Conservation (phyloP, 768 basidiomycete genomes). For the Leucocoprinus birnbaumii region DNA sequence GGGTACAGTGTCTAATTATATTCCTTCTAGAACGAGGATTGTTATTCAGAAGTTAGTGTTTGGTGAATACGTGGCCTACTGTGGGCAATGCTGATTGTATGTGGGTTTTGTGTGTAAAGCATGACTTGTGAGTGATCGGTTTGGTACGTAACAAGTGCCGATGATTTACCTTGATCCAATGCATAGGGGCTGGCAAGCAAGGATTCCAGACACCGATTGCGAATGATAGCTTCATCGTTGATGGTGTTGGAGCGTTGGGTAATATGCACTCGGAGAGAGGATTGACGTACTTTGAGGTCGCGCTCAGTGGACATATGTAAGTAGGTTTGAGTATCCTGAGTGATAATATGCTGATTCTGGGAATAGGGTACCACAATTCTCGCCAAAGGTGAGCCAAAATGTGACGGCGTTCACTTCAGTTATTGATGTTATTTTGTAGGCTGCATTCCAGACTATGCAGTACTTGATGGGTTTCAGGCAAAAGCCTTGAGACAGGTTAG, state of each 20-base stretch:
- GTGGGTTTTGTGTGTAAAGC: slow-evolving; percentile 17
- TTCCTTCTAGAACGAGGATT: slow-evolving; percentile 44
- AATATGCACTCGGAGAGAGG: slow-evolving; percentile 65
- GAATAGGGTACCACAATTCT: slow-evolving; percentile 66
- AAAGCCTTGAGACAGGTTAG: slow-evolving; percentile 30
- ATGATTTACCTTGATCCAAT: slow-evolving; percentile 18
- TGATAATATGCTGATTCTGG: no score
- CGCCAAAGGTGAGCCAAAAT: slow-evolving; percentile 45
- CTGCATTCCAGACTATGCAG: slow-evolving; percentile 68
- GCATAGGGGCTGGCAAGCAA: slow-evolving; percentile 52
- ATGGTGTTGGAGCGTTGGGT: slow-evolving; percentile 67
- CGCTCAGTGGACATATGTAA: slow-evolving; percentile 76
- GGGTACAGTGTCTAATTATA: neutral
- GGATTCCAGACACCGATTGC: slow-evolving; percentile 71
- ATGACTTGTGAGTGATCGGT: slow-evolving; percentile 33
- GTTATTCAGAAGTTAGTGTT: slow-evolving; percentile 58
- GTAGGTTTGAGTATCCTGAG: no score
- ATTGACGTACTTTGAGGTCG: slow-evolving; percentile 65
- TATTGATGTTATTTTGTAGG: slow-evolving; percentile 30
- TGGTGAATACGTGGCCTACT: neutral
- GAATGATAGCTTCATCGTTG: slow-evolving; percentile 66
- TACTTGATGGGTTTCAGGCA: slow-evolving; percentile 63
- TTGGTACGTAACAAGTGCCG: slow-evolving; percentile 7
- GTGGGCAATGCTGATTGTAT: neutral
- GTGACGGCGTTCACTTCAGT: neutral